Conservation (phyloP, 208 protist species). For the Leishmania gerbilli region DNA sequence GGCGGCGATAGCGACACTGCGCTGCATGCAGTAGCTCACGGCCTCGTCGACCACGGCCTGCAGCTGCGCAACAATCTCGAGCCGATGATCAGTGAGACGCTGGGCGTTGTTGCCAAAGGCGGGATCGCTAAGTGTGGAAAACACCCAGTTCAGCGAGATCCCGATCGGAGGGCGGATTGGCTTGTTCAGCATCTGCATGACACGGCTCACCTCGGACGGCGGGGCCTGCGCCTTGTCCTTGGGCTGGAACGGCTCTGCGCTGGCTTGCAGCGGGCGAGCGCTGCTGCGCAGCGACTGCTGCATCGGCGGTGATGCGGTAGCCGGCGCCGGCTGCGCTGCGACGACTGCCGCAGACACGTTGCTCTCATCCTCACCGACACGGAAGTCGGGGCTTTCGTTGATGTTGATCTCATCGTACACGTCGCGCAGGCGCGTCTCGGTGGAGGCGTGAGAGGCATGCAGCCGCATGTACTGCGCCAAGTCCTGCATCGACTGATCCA, state of each 20-base stretch:
- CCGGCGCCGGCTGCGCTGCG: constrained; percentile 17
- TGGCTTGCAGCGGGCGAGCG: constrained; percentile 65
- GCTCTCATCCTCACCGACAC: constrained; percentile 55
- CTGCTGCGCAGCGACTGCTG: constrained; percentile 33
- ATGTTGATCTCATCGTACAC: constrained; percentile 74
- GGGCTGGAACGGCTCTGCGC: constrained; percentile 87
- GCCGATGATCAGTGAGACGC: constrained; percentile 36
- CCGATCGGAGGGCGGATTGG: constrained; percentile 45
- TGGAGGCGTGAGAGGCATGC: constrained; percentile 40
- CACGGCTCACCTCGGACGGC: constrained; percentile 23
- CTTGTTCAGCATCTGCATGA: constrained; percentile 33
- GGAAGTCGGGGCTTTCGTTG: constrained; percentile 76
- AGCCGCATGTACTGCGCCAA: constrained; percentile 55
- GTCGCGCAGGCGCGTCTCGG: constrained; percentile 49
- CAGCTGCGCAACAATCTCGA: constrained; percentile 64
- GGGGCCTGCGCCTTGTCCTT: constrained; percentile 42
- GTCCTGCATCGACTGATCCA: constrained; percentile 68
- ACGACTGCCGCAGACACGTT: constrained; percentile 15
- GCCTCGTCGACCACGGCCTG: constrained; percentile 91
- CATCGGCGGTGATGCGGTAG: constrained; percentile 11
- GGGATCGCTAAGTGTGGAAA: constrained; percentile 40
- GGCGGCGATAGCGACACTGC: constrained; percentile 94
- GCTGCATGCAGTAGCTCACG: constrained; percentile 87
- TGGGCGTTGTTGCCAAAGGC: constrained; percentile 21
- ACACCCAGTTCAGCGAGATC: constrained; percentile 61